A percentile compares a stretch with the other conserved stretches of the same genome.
phyloP scores from a whole-genome alignment of 768 basidiomycete genomes.

The Pleurotus giganteus region DNA sequence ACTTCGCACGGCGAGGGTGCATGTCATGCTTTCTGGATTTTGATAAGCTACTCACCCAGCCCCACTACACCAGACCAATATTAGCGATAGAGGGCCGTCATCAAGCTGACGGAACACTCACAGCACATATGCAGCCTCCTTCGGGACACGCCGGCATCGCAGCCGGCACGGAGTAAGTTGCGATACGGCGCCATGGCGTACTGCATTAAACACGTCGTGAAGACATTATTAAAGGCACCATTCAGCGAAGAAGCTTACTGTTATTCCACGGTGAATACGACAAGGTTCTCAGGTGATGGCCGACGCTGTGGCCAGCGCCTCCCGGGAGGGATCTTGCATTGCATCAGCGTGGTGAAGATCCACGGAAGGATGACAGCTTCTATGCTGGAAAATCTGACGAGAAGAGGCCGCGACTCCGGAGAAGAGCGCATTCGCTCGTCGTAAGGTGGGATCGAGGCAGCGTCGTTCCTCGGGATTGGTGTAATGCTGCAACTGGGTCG shows the following conservation, averaged over 20 bases:
- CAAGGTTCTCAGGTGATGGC: constrained; percentile 40
- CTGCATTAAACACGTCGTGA: constrained; percentile 19
- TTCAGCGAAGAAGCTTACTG: constrained; percentile 27
- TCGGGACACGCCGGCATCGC: constrained; percentile 41
- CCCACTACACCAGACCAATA: constrained; percentile 30
- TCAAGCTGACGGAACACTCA: constrained; percentile 19
- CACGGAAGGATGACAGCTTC: too few relatives aligned
- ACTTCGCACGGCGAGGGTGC: too few relatives aligned
- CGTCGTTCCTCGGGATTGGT: too few relatives aligned
- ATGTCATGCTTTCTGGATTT: too few relatives aligned
- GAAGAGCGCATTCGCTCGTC: too few relatives aligned
- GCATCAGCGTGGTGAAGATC: too few relatives aligned
- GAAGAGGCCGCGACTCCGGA: too few relatives aligned
- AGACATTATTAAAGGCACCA: background rate
- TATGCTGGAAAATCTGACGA: too few relatives aligned
- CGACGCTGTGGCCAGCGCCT: too few relatives aligned
- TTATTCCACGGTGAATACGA: constrained; percentile 39
- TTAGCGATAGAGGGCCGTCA: background rate
- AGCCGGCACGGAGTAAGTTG: constrained; percentile 36
- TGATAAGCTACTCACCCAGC: constrained; percentile 41
- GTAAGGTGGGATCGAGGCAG: too few relatives aligned
- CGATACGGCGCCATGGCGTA: constrained; percentile 42
- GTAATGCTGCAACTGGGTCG: too few relatives aligned
- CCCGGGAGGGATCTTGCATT: too few relatives aligned
- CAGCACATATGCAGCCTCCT: constrained; percentile 42